Base-by-base conservation (phyloP, 305 asterid species). In the Fraxinus xanthoxyloides region DNA sequence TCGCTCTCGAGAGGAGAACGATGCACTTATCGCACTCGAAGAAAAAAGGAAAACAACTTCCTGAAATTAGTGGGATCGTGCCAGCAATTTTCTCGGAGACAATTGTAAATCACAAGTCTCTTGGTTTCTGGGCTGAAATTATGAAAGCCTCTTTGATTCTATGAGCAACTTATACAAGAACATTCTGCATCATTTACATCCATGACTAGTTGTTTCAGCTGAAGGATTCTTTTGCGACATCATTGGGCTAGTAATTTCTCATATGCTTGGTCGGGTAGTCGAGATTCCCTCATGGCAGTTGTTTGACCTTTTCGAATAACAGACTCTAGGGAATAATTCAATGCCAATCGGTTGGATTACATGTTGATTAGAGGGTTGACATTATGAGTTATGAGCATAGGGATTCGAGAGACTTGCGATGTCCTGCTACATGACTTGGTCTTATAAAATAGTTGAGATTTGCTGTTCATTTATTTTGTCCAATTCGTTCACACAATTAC, bases 11-110 rank as follows among this genome's bases (percentile, higher is more conserved):
- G 80, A 93, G 91, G 98, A 95, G 78, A 95, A 91, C 28, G 99
- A 95, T 85, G 99, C 97, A 1, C 97, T 93, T 77, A 92, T 95
- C 38, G 97, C 98, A 8, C 93, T 93, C 7, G 31, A 95, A 89
- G 98, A 92, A 86, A 93, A 88, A 87, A 89, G 89, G 84, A 90
- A 85, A 24, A 74, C 83, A 65, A 89, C 85, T 81, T 87, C 94
- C 88, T 91, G 91, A 92, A 79, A 79, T 4, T 51, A 40, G 76
- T 1, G 75, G 30, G 76, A 24, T 28, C 0, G 26, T 75, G 81
- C 43, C 28, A 3, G 77, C 19, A 48, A 34, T 76, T 81, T 77
- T 80, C 83, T 26, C 61, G 79, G 84, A 51, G 24, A 17, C 43
- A n/a, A 32, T 28, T 32, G 79, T 61, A 59, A 76, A 69, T 30